A percentile compares a stretch with the other conserved stretches of the same genome.
Evolutionary conservation across 2,329 filamentous ascomycete genomes (phyloP).

Genomic region (Sarocladium strictum): DNA sequence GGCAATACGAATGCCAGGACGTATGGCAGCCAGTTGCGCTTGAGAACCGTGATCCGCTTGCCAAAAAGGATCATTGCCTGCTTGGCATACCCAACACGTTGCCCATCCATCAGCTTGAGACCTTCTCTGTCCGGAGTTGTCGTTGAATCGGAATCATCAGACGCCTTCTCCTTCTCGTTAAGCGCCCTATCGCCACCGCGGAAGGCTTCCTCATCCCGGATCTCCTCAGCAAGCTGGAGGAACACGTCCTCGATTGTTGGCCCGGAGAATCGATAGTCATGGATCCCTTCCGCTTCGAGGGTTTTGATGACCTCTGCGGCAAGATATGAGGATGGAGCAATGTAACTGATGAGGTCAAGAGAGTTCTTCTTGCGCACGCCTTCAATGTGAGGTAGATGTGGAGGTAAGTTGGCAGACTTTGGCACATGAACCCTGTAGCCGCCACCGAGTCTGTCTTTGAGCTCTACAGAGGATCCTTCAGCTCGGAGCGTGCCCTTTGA

Average conservation of each 20-base stretch:
- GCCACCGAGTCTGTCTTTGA: slow-evolving; percentile 76
- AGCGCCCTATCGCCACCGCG: slow-evolving; percentile 17
- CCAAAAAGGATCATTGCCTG: slow-evolving; percentile 71
- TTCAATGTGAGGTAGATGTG: slow-evolving; percentile 42
- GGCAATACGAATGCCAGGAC: slow-evolving; percentile 70
- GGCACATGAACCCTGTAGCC: slow-evolving; percentile 79
- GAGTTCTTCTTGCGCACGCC: slow-evolving; percentile 52
- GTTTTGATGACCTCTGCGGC: slow-evolving; percentile 66
- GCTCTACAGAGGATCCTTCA: slow-evolving; percentile 75
- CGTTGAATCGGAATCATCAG: slow-evolving; percentile 16
- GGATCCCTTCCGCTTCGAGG: slow-evolving; percentile 61
- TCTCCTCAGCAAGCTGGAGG: slow-evolving; percentile 76
- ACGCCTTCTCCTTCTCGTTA: slow-evolving; percentile 15
- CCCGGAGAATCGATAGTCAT: slow-evolving; percentile 78
- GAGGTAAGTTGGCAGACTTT: slow-evolving; percentile 44
- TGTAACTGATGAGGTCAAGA: slow-evolving; percentile 69
- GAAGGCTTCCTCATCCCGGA: slow-evolving; percentile 46
- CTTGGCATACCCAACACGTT: slow-evolving; percentile 59
- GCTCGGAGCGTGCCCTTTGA: slow-evolving; percentile 80
- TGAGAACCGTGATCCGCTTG: slow-evolving; percentile 73
- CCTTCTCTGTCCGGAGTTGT: slow-evolving; percentile 22
- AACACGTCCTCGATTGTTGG: slow-evolving; percentile 94
- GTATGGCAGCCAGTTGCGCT: slow-evolving; percentile 73
- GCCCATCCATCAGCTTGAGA: slow-evolving; percentile 60
- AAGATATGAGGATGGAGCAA: slow-evolving; percentile 60